Percentiles rank a stretch among this genome's conserved stretches.
phyloP scores from a whole-genome alignment of 2,329 filamentous ascomycete genomes.

The Didymella lethalis region DNA sequence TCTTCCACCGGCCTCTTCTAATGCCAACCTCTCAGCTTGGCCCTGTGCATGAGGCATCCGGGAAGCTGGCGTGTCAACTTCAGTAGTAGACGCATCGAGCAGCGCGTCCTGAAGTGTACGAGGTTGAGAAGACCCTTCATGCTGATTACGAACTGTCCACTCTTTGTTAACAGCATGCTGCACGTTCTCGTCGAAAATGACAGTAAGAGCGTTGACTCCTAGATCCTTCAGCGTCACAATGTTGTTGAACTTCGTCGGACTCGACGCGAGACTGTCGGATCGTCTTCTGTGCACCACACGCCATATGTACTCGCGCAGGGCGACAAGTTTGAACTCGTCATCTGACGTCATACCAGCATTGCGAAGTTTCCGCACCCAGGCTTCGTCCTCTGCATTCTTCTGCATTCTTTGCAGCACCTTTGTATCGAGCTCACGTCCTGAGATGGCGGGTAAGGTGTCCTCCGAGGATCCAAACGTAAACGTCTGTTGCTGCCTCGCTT shows the following conservation, averaged over 20 bases:
- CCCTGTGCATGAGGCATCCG: constrained; percentile 52
- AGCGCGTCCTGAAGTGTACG: constrained; percentile 91
- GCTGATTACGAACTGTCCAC: constrained; percentile 41
- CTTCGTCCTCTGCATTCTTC: constrained; percentile 91
- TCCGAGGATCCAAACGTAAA: constrained; percentile 71
- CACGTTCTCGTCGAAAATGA: constrained; percentile 84
- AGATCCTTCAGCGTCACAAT: constrained; percentile 79
- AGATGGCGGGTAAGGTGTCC: constrained; percentile 61
- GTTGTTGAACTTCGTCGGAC: constrained; percentile 64
- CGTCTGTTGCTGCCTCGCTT: constrained; percentile 72
- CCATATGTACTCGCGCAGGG: constrained; percentile 90
- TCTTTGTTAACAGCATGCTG: constrained; percentile 56
- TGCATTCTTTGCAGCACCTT: constrained; percentile 69
- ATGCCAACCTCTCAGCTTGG: constrained; percentile 48
- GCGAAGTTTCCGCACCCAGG: constrained; percentile 85
- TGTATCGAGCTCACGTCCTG: constrained; percentile 64
- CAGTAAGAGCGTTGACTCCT: constrained; percentile 82
- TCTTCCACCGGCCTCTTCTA: constrained; percentile 33
- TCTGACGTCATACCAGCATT: constrained; percentile 83
- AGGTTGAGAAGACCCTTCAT: constrained; percentile 52
- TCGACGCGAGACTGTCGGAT: constrained; percentile 57
- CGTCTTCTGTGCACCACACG: constrained; percentile 76
- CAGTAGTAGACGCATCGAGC: constrained; percentile 88
- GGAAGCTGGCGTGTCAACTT: constrained; percentile 70
- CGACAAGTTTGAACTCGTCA: constrained; percentile 89